Evolutionary conservation across 75 land plant species (phyloP).

Genomic region (Cunninghamia lanceolata): DNA sequence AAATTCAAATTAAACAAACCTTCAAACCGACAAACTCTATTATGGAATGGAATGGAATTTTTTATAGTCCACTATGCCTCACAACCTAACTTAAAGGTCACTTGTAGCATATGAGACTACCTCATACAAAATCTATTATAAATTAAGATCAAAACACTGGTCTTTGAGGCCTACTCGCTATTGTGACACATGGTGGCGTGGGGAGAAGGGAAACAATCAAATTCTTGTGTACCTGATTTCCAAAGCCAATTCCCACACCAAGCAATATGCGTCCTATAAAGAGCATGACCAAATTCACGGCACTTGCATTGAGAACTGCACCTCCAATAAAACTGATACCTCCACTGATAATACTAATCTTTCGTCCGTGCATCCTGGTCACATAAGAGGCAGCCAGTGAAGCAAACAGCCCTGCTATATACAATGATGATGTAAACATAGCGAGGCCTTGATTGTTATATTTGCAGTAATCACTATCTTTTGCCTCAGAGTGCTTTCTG

Average conservation of each 20-base stretch:
- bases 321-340: slow-evolving; percentile 71
- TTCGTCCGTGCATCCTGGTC: slow-evolving; percentile 59
- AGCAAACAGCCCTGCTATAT: slow-evolving; percentile 75
- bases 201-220: background rate
- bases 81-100: too few relatives aligned
- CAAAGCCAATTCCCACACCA: slow-evolving; percentile 87
- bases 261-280: slow-evolving; percentile 82
- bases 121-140: too few relatives aligned
- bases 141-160: background rate
- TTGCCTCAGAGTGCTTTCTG: slow-evolving; percentile 34
- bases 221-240: slow-evolving; percentile 59
- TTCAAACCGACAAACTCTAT: background rate
- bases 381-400: slow-evolving; percentile 65
- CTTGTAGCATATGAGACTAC: too few relatives aligned
- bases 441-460: slow-evolving; percentile 80
- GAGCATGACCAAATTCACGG: slow-evolving; percentile 68
- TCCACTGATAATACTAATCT: slow-evolving; percentile 58
- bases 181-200: too few relatives aligned
- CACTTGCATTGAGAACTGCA: slow-evolving; percentile 63
- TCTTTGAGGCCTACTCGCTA: too few relatives aligned
- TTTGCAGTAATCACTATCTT: slow-evolving; percentile 78
- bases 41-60: too few relatives aligned
- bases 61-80: too few relatives aligned
- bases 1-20: background rate
- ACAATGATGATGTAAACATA: slow-evolving; percentile 84